Base-by-base conservation (phyloP, 106 monocot genomes). In the Platanthera zijinensis region DNA sequence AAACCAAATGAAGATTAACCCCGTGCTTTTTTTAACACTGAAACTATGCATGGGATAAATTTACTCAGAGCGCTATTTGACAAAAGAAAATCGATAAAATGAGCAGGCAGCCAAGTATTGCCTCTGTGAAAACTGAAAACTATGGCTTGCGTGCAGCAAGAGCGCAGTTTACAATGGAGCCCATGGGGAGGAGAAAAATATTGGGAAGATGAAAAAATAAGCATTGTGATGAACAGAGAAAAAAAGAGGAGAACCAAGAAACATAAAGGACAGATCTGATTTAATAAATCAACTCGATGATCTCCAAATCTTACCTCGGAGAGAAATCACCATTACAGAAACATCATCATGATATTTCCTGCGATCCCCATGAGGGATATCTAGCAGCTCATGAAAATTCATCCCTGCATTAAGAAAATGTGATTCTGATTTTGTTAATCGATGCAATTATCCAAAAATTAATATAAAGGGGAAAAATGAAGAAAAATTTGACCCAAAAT, bases 291-390 rank as follows among this genome's bases (percentile, higher is more conserved):
- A 96, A 69, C 96, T 90, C 6, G 82, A 90, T 25, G 96, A 96
- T 80, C 90, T 82, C 96, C 96, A 96, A 76, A 96, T 93, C 84
- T 90, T 84, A 71, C 96, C 96, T 84, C 93, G 90, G 57, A 96
- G 90, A 11, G 96, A 96, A 51, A 96, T 80, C 51, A 96, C 92
- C 93, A 96, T 96, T 7, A 96, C 93, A 52, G 96, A 96, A 28
- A 96, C 96, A 78, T 96, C 96, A 71, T 96, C 96, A 45, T 96
- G 96, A 50, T 96, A 96, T 74, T 93, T 96, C 15, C 96, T 78
- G 5, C 96, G 88, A 74, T 96, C 96, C 7, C 96, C 96, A 19
- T 96, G 96, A 32, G 96, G 96, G 76, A 96, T 96, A 82, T 96
- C 90, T 48, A 96, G 82, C 79, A 96, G 77, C 67, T 93, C 90